These are phyloP conservation scores for Fusarium cyanostomum DNA, from an alignment of 2,329 filamentous ascomycete genomes.

Conservation along the genomic window DNA sequence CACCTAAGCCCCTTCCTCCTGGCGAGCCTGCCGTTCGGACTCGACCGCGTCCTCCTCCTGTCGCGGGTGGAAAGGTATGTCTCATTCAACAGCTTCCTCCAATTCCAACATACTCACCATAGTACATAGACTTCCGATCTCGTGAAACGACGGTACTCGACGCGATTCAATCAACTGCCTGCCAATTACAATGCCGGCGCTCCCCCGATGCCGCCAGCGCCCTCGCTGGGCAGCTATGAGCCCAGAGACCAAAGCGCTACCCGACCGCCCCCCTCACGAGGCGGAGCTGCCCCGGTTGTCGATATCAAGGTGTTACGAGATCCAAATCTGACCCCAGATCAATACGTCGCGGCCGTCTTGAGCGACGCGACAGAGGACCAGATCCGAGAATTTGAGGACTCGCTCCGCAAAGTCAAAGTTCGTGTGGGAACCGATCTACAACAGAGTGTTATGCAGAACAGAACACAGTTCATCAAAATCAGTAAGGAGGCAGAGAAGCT, in stretches of 20 bases:
- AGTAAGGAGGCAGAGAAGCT: slow-evolving; percentile 99
- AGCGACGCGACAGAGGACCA: slow-evolving; percentile 89
- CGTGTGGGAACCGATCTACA: slow-evolving; percentile 86
- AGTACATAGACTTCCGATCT: slow-evolving; percentile 74
- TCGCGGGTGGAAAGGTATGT: slow-evolving; percentile 65
- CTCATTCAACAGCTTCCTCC: slow-evolving; percentile 6
- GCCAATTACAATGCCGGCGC: slow-evolving; percentile 73
- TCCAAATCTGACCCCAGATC: slow-evolving; percentile 79
- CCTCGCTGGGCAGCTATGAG: slow-evolving; percentile 68
- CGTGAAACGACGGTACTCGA: slow-evolving; percentile 94
- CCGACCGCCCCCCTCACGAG: slow-evolving; percentile 64
- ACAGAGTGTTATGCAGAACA: slow-evolving; percentile 95
- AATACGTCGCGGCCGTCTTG: slow-evolving; percentile 78
- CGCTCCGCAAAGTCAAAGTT: slow-evolving; percentile 78
- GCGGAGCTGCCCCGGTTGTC: slow-evolving; percentile 69
- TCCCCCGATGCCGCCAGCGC: slow-evolving; percentile 77
- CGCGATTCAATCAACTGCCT: slow-evolving; percentile 83
- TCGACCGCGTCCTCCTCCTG: slow-evolving; percentile 58
- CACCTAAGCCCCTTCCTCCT: slow-evolving; percentile 40
- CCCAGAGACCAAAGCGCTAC: slow-evolving; percentile 51
- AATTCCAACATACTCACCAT: slow-evolving; percentile 27
- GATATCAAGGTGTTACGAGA: slow-evolving; percentile 83
- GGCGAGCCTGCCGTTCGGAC: slow-evolving; percentile 50
- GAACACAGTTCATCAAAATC: slow-evolving; percentile 98
- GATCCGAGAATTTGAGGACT: slow-evolving; percentile 82